Base-by-base conservation (phyloP, 495 filamentous ascomycete species). In the Bathelium albidoporum region DNA sequence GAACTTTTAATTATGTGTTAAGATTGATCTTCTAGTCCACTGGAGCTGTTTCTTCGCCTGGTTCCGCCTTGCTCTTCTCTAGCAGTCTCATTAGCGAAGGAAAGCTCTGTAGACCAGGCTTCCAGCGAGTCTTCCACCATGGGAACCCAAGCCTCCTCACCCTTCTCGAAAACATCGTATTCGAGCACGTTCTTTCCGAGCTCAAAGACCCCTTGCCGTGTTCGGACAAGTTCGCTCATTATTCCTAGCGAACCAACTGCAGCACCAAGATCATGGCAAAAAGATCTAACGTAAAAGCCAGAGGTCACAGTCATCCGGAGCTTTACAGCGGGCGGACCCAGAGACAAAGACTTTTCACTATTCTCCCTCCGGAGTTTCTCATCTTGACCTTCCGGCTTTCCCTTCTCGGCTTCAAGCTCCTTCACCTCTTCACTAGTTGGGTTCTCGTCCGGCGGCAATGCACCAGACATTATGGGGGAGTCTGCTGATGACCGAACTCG, bases 221-320 rank as follows among this genome's bases (percentile, higher is more conserved):
- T 87, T 20, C 94, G 85, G 55, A 87, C 80, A 32, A 99, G 82
- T 63, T 87, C 83, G 59, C 90, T 87, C 94, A 99, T 97, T 69
- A 93, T 77, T 29, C 82, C 94, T 34, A 87, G 84, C 36, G 89
- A 95, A 28, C 86, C 85, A 12, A 95, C 76, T 49, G 91, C 89
- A 67, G 85, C 81, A 20, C 94, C 94, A 32, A 99, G 80, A 69
- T 99, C 95, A 69, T 97, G 91, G 61, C 89, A 89, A 49, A 99
- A 80, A 36, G 87, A 92, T 61, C 94, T 89, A 44, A 99, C 94
- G 75, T 99, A 99, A 80, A 97, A 99, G 45, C 94, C 94, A 2
- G 91, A 96, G 3, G 91, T 87, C 44, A 96, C 94, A 0, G 88
- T 95, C 89, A 99, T 90, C 62, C 85, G 83, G 59, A 99, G 82